phyloP scores from a whole-genome alignment of 805 yeast genomes.

The Phaffomyces thermotolerans region DNA sequence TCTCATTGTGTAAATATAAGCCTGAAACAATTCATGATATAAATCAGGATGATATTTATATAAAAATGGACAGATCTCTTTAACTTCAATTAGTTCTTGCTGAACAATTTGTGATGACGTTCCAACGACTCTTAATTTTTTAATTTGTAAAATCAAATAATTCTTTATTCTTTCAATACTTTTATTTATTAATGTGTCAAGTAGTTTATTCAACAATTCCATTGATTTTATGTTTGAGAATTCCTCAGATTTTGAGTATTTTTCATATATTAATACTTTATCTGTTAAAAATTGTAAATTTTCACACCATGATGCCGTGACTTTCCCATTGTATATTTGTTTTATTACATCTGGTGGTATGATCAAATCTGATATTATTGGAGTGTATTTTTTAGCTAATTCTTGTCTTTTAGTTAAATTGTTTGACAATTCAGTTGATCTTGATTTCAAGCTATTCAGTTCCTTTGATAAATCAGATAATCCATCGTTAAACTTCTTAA shows the following conservation, averaged over 20 bases:
- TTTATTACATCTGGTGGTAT: constrained; percentile 67
- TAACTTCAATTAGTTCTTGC: constrained; percentile 51
- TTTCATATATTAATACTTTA: constrained; percentile 46
- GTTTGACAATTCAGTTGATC: constrained; percentile 41
- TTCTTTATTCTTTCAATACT: constrained; percentile 73
- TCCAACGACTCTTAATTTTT: constrained; percentile 51
- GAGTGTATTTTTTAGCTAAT: constrained; percentile 51
- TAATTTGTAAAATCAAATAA: constrained; percentile 56
- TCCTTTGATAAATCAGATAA: constrained; percentile 50
- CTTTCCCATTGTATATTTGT: constrained; percentile 49
- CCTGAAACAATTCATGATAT: constrained; percentile 67
- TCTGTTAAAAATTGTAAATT: constrained; percentile 52
- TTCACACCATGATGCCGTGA: constrained; percentile 60
- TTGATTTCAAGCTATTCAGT: constrained; percentile 50
- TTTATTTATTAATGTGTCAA: constrained; percentile 50
- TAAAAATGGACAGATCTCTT: constrained; percentile 55
- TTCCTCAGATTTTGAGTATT: constrained; percentile 25
- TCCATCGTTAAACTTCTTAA: constrained; percentile 51
- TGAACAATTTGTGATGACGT: constrained; percentile 76
- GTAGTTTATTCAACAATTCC: constrained; percentile 22
- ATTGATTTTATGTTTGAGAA: constrained; percentile 15
- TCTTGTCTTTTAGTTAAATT: constrained; percentile 41
- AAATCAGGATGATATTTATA: constrained; percentile 47
- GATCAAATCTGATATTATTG: constrained; percentile 66
- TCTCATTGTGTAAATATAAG: constrained; percentile 80